Evolutionary conservation across 2,329 filamentous ascomycete species (phyloP), one percentile per base, ranked within the genome.

Genomic region (Intubia oerlemansii): DNA sequence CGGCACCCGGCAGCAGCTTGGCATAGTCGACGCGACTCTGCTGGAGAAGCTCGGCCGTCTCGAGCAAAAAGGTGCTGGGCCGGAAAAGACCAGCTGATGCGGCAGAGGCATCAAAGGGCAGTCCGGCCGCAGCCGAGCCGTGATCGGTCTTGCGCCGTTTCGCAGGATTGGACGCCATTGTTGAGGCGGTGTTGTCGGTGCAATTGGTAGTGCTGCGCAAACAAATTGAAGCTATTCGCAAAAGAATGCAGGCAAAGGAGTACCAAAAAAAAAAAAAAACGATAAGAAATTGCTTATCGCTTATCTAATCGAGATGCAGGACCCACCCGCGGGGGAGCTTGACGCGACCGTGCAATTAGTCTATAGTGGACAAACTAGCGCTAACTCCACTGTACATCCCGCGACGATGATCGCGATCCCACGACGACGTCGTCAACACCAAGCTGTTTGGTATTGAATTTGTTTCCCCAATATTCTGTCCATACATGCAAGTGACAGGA

Each of bases 41-140:
- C 33, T 56, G 57, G 34, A 71, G 43, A 12, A 72, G 50, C 44
- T 72, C 65, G 25, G 68, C 61, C 3, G 65, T 63, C 45, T 70
- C 60, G 28, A 71, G 44, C 27, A 66, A 52, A 37, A 70, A 69
- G 19, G 62, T 57, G 43, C 59, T 64, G 11, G 61, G 43, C 19
- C 44, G 41, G 8, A 44, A 47, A 10, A 46, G 32, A 22, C 46
- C 46, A 4, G 41, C 42, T 4, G 44, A 41, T 2, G 42, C 39
- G 5, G 42, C 44, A 6, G 42, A 42, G 2, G 44, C 34, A 16
- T 44, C 41, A 15, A 47, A 26, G 6, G 27, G 19, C 9, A 36
- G 26, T 17, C n/a, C 29, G 17, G 8, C 24, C 21, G 17, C 29
- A 23, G 8, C 34, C 31, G 35, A 34, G 12, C 33, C 34, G 22